Evolutionary conservation across 768 basidiomycete species (phyloP), one percentile per base, ranked within the genome.

Genomic region (Nidula microcarpa): DNA sequence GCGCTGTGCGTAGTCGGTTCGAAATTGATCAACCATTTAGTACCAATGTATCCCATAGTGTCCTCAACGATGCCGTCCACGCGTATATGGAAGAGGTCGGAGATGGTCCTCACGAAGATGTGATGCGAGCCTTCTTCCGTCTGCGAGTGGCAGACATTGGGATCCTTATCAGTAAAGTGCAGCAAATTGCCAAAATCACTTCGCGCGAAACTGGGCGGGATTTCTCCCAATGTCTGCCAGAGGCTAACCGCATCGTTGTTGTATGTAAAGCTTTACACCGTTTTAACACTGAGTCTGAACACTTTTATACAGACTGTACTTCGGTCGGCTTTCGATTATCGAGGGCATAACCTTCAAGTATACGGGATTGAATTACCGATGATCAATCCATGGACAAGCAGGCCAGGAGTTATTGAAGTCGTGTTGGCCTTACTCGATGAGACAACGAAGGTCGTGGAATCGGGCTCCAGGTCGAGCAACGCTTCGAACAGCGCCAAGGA

Each of bases 301-400:
- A 54, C 17, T 53, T 6, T 9, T 10, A 47, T 49, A 6, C 44
- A 96, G 94, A 82, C 80, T 34, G 80, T 89, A 10, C 75, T 90
- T 39, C 79, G 78, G 59, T 85, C 91, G 1, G 86, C 91, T 0
- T 74, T 84, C 48, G 82, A 86, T 34, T 92, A 91, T 65, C 82
- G 94, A 39, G 77, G 80, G 36, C 84, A 86, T 57, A 87, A 91
- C 59, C 63, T 79, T 2, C 74, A 77, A 6, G 82, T 89, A 7
- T 98, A 98, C 64, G 91, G 91, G 33, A 76, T 98, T 43, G 78
- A 82, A 18, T 72, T 78, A 17, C 87, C 81, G 4, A 82, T 84
- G 80, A 76, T 79, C 57, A 79, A 85, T 55, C 85, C 90, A 0
- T 98, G 95, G 96, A 92, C 93, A 14, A 91, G 91, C 61, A 76